Base-by-base conservation (phyloP, 2,329 filamentous ascomycete genomes). In the Penicillium sp. region DNA sequence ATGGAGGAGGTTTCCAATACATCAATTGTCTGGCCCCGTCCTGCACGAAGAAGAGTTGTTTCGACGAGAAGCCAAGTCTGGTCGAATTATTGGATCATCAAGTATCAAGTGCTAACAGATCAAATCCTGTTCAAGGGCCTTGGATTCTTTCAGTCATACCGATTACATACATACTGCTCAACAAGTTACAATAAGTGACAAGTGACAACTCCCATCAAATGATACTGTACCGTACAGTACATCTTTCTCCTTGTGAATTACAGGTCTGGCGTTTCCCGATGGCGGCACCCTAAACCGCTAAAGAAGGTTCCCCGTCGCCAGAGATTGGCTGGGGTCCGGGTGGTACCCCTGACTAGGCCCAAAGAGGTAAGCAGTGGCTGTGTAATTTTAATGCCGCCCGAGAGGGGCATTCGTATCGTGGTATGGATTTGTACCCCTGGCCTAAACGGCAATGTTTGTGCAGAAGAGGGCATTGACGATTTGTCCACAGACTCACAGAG, bases 261-360 rank as follows among this genome's bases (percentile, higher is more conserved):
- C 47, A 25, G 12, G 17, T 31, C 35, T 25, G 49, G 48, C 49
- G 17, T 25, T 35, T 35, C 49, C 34, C 17, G 28, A 51, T 51
- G 34, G 35, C 22, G 49, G 51, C 41, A 17, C 25, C 48, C 49
- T 43, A 58, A 57, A 47, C 28, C 28, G n/a, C 41, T 41, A 20
- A 53, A 35, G 34, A 49, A 20, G 38, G 34, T 51, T 58, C 51
- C 56, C 50, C 50, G 39, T 31, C 28, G 57, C 6, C 12, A 37
- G 28, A 17, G 39, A 60, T 59, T 63, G 57, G 60, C 34, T 58
- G 48, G 39, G 38, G 15, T 15, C 34, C 17, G 41, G 47, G 35
- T 57, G 48, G 52, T 62, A 34, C 63, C 65, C 65, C 64, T 67
- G 65, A 67, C 65, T 67, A 67, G 62, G 51, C 59, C 59, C 17